Percentiles rank a stretch among this genome's conserved stretches.
phyloP scores from a whole-genome alignment of 345 rosid species.

The Gossypium raimondii region DNA sequence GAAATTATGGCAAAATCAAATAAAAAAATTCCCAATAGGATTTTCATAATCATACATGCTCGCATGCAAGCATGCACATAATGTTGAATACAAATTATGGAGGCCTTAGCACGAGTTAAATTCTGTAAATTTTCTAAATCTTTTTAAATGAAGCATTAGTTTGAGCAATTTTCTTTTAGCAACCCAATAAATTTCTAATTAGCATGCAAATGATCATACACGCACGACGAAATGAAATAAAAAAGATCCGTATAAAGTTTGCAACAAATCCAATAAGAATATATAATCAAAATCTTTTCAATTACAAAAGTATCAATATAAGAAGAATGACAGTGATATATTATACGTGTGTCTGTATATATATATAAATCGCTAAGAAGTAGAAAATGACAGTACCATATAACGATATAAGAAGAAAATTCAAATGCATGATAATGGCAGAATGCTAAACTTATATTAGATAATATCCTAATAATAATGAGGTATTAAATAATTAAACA shows the following conservation, averaged over 20 bases:
- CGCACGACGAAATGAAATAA: background rate
- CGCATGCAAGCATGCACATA: background rate
- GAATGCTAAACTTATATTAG: background rate
- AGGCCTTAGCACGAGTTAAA: background rate
- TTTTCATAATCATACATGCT: too few relatives aligned
- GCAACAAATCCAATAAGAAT: background rate
- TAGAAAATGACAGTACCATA: background rate
- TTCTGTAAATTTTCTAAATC: background rate
- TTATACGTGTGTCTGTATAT: too few relatives aligned
- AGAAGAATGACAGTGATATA: too few relatives aligned
- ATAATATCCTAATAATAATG: too few relatives aligned
- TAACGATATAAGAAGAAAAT: background rate
- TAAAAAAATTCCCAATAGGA: background rate
- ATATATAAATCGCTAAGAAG: background rate
- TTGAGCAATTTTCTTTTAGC: background rate
- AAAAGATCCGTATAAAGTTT: background rate
- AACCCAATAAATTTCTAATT: background rate
- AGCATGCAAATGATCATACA: background rate
- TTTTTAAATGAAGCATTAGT: background rate
- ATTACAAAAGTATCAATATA: background rate
- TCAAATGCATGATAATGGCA: background rate
- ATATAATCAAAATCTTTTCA: background rate
- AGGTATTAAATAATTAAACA: background rate
- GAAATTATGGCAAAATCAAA: background rate
- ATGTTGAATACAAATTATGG: background rate